Evolutionary conservation across 2,329 filamentous ascomycete genomes (phyloP).

Genomic region (Pseudogymnoascus sp.): DNA sequence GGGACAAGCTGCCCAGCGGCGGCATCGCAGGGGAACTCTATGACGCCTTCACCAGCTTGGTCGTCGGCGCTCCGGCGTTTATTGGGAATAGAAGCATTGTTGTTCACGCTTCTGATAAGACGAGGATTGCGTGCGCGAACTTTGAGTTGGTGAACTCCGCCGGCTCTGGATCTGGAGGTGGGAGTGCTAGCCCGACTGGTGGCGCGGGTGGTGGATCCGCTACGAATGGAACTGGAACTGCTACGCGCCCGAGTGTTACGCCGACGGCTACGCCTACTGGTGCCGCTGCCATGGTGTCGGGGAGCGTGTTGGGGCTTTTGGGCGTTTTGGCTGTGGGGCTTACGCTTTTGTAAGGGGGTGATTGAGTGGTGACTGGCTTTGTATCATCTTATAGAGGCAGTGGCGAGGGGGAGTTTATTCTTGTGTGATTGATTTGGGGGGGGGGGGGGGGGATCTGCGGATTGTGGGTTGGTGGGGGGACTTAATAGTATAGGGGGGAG

Average conservation of each 20-base stretch:
- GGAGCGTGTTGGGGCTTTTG: background rate
- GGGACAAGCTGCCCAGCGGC: constrained; percentile 23
- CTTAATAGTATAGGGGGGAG: background rate
- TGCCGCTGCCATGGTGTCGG: background rate
- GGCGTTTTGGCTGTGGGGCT: background rate
- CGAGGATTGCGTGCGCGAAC: constrained; percentile 56
- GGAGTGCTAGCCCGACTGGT: background rate
- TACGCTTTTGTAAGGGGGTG: constrained; percentile 2
- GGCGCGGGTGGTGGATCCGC: background rate
- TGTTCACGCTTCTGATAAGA: constrained; percentile 55
- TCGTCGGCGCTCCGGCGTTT: constrained; percentile 43
- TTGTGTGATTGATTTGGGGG: background rate
- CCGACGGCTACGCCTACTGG: background rate
- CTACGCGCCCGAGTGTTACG: background rate
- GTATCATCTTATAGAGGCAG: background rate
- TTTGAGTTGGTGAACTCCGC: constrained; percentile 31
- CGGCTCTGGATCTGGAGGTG: background rate
- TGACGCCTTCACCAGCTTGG: constrained; percentile 50
- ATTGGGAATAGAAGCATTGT: constrained; percentile 58
- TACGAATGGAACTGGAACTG: background rate
- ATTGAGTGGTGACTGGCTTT: background rate
- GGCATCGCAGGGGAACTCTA: constrained; percentile 16
- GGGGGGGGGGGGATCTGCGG: background rate
- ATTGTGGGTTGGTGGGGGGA: background rate
- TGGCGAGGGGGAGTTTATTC: background rate